Evolutionary conservation across 345 rosid genomes (phyloP), one percentile per base, ranked within the genome.

Genomic region (Anacardium occidentale): DNA sequence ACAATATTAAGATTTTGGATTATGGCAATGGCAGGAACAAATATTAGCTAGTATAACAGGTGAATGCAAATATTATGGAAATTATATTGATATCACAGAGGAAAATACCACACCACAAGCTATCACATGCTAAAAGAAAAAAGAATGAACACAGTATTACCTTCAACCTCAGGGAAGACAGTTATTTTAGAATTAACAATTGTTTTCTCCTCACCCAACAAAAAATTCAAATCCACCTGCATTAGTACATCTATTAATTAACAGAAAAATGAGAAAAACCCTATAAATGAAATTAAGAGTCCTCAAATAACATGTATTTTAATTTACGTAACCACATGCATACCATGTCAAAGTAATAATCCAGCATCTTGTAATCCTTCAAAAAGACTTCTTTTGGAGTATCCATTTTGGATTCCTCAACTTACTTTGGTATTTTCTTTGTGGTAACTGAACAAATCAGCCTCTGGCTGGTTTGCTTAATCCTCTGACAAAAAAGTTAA

Each of bases 201-300:
- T 26, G 99, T 96, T 77, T 89, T 93, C 83, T 96, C 98, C 83
- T 96, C 99, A 22, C 92, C 99, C 68, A 96, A 80, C 44, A 80
- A 75, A 84, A 96, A 96, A 68, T 72, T 86, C 78, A 96, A 84
- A 72, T 91, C 93, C 85, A 93, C 92, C 99, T 93, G 83, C 73
- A 80, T 37, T 34, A 59, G 20, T 1, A 37, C 17, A 63, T 70
- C 20, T 29, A 70, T 70, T 58, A 74, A 74, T 37, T 60, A 37
- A 65, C 3, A 52, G 48, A 8, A 72, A 62, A 37, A 75, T 53
- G 56, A 59, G 56, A 15, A 32, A 80, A 74, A 74, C 70, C 53
- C 71, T 15, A 48, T 62, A 58, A 32, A 62, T 20, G 9, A 60
- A 42, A 59, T 44, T 13, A 37, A 56, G 22, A 69, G 45, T 13